phyloP scores from a whole-genome alignment of 176 grass and related monocot genomes.

The Echinochloa phyllopogon region DNA sequence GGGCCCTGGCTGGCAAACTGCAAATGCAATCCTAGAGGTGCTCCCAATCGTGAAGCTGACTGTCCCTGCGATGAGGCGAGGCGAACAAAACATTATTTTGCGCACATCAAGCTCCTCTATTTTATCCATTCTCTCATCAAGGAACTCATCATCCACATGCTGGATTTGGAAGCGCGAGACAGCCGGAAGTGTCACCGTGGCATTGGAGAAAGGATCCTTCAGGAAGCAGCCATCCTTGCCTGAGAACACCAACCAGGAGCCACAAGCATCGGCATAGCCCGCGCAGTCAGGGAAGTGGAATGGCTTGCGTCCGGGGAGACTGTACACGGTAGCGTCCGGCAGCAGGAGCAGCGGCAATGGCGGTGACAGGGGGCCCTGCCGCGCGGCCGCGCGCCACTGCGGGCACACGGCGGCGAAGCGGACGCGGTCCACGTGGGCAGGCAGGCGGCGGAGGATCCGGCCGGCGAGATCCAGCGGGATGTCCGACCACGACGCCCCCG shows the following conservation, averaged over 20 bases:
- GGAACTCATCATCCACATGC: neutral
- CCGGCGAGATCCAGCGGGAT: neutral
- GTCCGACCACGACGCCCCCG: neutral
- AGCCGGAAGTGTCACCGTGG: neutral
- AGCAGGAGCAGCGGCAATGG: neutral
- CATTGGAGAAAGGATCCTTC: neutral
- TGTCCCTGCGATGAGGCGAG: neutral
- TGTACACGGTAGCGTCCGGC: neutral
- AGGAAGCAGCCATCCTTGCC: neutral
- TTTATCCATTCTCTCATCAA: neutral
- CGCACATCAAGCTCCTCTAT: neutral
- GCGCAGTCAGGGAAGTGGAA: neutral
- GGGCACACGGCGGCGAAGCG: constrained; percentile 10
- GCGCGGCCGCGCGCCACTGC: neutral
- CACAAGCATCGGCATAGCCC: neutral
- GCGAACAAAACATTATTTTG: neutral
- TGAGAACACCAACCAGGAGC: neutral
- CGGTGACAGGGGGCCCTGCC: neutral
- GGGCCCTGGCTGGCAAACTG: neutral
- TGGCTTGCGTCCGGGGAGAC: neutral
- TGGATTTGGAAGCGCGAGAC: neutral
- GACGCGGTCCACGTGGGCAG: neutral
- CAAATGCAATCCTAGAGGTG: too few relatives aligned
- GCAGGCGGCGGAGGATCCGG: neutral
- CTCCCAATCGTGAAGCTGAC: too few relatives aligned